Conservation (phyloP, 768 basidiomycete species). For the Pholiota molesta region DNA sequence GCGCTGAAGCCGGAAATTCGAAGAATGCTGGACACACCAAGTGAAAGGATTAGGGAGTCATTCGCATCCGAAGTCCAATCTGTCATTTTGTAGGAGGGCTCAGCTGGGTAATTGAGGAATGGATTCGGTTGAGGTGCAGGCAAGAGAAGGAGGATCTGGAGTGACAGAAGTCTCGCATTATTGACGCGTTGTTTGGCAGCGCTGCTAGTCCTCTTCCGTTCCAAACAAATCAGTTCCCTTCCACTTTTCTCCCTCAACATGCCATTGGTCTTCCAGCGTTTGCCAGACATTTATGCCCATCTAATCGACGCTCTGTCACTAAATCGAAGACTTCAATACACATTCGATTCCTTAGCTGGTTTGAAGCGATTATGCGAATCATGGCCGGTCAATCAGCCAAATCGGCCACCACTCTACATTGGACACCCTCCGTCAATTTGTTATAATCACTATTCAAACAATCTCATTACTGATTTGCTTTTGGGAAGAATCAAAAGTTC, state of each 20-base stretch:
- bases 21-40: slow-evolving; percentile 51
- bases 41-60: slow-evolving; percentile 71
- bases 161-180: slow-evolving; percentile 15
- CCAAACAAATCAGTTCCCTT: neutral
- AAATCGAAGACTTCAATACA: too few relatives aligned
- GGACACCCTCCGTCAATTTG: too few relatives aligned
- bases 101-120: neutral
- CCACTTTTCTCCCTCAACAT: neutral
- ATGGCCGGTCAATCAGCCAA: too few relatives aligned
- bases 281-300: too few relatives aligned
- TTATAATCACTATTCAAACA: too few relatives aligned
- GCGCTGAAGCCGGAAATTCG: neutral
- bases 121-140: neutral
- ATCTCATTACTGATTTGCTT: too few relatives aligned
- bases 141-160: slow-evolving; percentile 5
- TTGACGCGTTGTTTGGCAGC: slow-evolving; percentile 39
- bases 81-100: slow-evolving; percentile 33
- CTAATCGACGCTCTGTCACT: too few relatives aligned
- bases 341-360: too few relatives aligned
- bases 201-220: neutral
- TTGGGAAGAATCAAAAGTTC: too few relatives aligned
- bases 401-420: too few relatives aligned
- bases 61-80: slow-evolving; percentile 85
- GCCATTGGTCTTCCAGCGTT: too few relatives aligned
- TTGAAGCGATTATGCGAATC: too few relatives aligned